phyloP scores from a whole-genome alignment of 2,329 filamentous ascomycete species.

The Aspergillus piperis region DNA sequence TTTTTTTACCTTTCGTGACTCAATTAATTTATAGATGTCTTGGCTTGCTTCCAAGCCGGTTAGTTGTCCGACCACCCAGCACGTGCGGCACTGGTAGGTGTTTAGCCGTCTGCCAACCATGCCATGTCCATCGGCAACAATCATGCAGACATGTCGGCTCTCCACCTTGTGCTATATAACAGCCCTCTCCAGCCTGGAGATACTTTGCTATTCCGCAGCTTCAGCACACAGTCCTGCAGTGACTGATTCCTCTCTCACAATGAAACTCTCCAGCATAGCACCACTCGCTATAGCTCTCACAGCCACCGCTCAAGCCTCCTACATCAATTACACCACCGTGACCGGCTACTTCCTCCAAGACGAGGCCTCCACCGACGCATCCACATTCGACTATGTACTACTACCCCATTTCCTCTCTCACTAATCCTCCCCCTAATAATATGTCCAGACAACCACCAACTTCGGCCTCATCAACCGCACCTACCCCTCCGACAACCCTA shows the following conservation, averaged over 20 bases:
- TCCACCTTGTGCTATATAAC: not conserved
- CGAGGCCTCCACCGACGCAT: slow-evolving; percentile 46
- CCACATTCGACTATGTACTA: slow-evolving; percentile 50
- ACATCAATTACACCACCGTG: slow-evolving; percentile 44
- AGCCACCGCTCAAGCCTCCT: slow-evolving; percentile 62
- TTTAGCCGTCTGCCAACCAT: not conserved
- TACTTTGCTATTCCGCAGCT: not conserved
- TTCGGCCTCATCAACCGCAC: slow-evolving; percentile 53
- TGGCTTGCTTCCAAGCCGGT: not conserved
- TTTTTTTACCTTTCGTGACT: not conserved
- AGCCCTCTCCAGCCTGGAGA: not conserved
- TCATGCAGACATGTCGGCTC: not conserved
- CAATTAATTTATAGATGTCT: not conserved
- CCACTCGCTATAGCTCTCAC: slow-evolving; percentile 71
- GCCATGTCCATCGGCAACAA: not conserved
- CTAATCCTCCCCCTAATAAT: not conserved
- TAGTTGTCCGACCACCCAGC: not conserved
- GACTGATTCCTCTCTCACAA: slow-evolving; percentile 7
- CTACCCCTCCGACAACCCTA: slow-evolving; percentile 43
- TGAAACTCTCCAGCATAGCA: slow-evolving; percentile 68
- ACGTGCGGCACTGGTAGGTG: slow-evolving; percentile 7
- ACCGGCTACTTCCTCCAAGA: slow-evolving; percentile 54
- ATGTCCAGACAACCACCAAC: slow-evolving; percentile 38
- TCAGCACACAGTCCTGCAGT: not conserved
- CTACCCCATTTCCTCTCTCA: not conserved